phyloP scores from a whole-genome alignment of 73 alveolate genomes.

The Paramecium tetraurelia region DNA sequence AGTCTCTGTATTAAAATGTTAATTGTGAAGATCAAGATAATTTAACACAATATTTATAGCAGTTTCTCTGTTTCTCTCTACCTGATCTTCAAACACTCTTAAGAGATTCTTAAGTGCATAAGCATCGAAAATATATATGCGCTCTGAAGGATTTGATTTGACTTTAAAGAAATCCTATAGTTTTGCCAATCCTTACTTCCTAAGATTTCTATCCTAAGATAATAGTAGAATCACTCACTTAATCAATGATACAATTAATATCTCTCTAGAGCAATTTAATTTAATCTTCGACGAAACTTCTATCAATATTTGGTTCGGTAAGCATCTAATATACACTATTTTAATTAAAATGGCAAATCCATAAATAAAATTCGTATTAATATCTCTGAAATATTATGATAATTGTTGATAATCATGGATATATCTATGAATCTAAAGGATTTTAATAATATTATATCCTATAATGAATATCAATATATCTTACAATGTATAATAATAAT shows the following conservation, averaged over 20 bases:
- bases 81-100: constrained; percentile 74
- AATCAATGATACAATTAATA: constrained; percentile 32
- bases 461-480: too few species aligned
- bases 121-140: constrained; percentile 7
- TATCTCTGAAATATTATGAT: not conserved
- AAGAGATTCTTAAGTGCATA: constrained; percentile 6
- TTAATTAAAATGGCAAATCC: not conserved
- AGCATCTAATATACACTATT: not conserved
- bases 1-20: constrained; percentile 21
- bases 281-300: not conserved
- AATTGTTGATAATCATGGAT: not conserved
- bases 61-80: constrained; percentile 75
- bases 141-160: not conserved
- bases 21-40: constrained; percentile 60
- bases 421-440: not conserved
- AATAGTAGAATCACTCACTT: not conserved
- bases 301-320: not conserved
- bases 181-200: constrained; percentile 12
- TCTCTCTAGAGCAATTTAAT: constrained; percentile 17
- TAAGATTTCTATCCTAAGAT: constrained; percentile 22
- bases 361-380: not conserved
- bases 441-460: too few species aligned
- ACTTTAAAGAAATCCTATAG: not conserved
- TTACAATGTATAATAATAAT: not conserved
- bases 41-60: constrained; percentile 65